phyloP scores from a whole-genome alignment of 2,329 filamentous ascomycete genomes.

The Leptoxyphium fumago region DNA sequence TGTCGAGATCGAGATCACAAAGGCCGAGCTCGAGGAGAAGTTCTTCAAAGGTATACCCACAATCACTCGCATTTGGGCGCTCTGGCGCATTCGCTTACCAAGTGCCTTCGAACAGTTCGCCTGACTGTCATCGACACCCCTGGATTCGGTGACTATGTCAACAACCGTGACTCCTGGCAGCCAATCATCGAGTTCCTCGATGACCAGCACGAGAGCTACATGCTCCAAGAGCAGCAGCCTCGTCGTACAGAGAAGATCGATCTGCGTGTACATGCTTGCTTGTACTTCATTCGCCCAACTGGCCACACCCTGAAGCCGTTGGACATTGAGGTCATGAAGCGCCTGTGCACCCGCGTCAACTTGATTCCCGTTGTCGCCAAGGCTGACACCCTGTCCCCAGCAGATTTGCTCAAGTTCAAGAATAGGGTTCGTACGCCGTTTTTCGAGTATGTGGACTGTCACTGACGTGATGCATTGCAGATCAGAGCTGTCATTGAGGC shows the following conservation, averaged over 20 bases:
- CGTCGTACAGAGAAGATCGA: constrained; percentile 98
- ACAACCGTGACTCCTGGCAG: constrained; percentile 99
- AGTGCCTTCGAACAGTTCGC: constrained; percentile 49
- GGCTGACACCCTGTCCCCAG: constrained; percentile 90
- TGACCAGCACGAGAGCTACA: constrained; percentile 99
- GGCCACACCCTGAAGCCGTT: constrained; percentile 97
- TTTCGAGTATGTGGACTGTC: not conserved
- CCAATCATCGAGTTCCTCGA: constrained; percentile 99
- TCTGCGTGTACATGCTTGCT: constrained; percentile 90
- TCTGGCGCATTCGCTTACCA: constrained; percentile 5
- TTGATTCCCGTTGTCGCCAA: constrained; percentile 97
- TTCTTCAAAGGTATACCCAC: constrained; percentile 83
- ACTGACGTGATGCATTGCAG: constrained; percentile 30
- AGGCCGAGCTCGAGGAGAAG: constrained; percentile 99
- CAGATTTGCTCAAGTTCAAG: constrained; percentile 89
- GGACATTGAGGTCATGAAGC: constrained; percentile 99
- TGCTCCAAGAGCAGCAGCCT: constrained; percentile 99
- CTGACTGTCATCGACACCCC: constrained; percentile 98
- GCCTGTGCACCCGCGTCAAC: constrained; percentile 94
- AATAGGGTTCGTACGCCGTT: constrained; percentile 50
- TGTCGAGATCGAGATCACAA: constrained; percentile 99
- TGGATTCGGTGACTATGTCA: constrained; percentile 98
- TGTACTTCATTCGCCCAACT: constrained; percentile 98
- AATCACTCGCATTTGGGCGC: not conserved
- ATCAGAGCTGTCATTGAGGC: constrained; percentile 92